These are phyloP conservation scores for Ophiosphaerella narmari DNA, from an alignment of 2,329 filamentous ascomycete species.

Conservation along the genomic window DNA sequence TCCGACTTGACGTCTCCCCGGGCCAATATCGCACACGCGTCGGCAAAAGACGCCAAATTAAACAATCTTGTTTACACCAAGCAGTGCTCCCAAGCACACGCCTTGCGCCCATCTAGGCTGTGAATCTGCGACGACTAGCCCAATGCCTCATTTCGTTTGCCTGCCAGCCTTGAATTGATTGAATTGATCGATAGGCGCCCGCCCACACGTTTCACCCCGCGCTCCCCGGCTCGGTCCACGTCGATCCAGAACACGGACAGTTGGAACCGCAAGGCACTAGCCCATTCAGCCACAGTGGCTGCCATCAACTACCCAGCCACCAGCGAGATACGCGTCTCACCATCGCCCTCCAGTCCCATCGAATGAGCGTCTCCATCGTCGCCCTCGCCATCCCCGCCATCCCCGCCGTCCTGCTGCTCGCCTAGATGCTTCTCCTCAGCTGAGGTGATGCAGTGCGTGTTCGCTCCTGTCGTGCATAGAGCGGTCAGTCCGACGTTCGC, in stretches of 20 bases:
- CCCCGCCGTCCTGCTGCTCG: conserved; percentile 44
- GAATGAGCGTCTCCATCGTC: conserved; percentile 14
- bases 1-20: no score
- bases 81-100: no score
- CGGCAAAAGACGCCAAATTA: conserved; percentile 4
- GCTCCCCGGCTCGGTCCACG: neutral
- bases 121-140: no score
- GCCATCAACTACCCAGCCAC: conserved; percentile 33
- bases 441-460: conserved; percentile 83
- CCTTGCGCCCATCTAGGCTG: no score
- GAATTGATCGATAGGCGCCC: neutral
- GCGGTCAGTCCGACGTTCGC: conserved; percentile 23
- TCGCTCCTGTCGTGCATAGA: conserved; percentile 56
- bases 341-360: no score
- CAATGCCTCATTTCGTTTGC: conserved; percentile 17
- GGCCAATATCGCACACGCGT: neutral
- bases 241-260: conserved; percentile 2
- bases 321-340: conserved; percentile 28
- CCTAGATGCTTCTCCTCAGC: conserved; percentile 73
- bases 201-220: conserved; percentile 12
- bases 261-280: no score
- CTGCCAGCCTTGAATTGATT: conserved; percentile 4
- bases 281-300: no score
- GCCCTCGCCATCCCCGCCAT: conserved; percentile 19
- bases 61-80: conserved; percentile 25